phyloP scores from a whole-genome alignment of 306 rosid species.

The Quercus alba region DNA sequence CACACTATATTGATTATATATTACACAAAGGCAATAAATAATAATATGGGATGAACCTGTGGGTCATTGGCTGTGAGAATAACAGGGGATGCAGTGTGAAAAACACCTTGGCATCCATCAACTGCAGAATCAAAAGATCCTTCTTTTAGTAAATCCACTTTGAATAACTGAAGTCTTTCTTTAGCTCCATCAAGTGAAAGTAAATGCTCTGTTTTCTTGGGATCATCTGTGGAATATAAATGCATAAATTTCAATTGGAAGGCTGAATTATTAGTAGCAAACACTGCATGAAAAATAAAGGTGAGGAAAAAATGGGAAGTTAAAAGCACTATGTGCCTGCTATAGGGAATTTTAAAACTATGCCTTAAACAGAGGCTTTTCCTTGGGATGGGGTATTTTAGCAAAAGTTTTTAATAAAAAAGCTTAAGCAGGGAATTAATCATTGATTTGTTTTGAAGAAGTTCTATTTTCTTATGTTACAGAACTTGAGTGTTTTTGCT shows the following conservation, averaged over 20 bases:
- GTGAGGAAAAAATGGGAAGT: too few relatives aligned
- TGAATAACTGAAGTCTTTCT: conserved; percentile 31
- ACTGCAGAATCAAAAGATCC: conserved; percentile 27
- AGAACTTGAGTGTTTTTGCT: too few relatives aligned
- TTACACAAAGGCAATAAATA: neutral
- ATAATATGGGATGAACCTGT: conserved; percentile 3
- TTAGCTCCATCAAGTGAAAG: conserved; percentile 31
- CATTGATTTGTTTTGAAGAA: too few relatives aligned
- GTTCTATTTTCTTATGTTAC: too few relatives aligned
- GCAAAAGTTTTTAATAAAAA: too few relatives aligned
- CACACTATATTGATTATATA: neutral
- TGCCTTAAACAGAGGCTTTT: too few relatives aligned
- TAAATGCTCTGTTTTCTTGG: conserved; percentile 27
- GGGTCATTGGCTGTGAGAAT: conserved; percentile 9
- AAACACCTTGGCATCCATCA: conserved; percentile 32
- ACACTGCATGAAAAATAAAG: too few relatives aligned
- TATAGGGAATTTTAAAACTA: too few relatives aligned
- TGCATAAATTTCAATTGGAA: neutral
- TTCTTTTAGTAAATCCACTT: conserved; percentile 28
- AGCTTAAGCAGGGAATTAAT: too few relatives aligned
- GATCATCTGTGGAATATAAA: conserved; percentile 16
- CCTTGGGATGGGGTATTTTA: too few relatives aligned
- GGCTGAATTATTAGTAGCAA: neutral
- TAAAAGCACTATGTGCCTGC: too few relatives aligned
- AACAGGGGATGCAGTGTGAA: conserved; percentile 37